Percentiles rank a stretch among this genome's conserved stretches.
These are phyloP conservation scores for Centella asiatica DNA, from an alignment of 129 eudicot species.

Conservation along the genomic window DNA sequence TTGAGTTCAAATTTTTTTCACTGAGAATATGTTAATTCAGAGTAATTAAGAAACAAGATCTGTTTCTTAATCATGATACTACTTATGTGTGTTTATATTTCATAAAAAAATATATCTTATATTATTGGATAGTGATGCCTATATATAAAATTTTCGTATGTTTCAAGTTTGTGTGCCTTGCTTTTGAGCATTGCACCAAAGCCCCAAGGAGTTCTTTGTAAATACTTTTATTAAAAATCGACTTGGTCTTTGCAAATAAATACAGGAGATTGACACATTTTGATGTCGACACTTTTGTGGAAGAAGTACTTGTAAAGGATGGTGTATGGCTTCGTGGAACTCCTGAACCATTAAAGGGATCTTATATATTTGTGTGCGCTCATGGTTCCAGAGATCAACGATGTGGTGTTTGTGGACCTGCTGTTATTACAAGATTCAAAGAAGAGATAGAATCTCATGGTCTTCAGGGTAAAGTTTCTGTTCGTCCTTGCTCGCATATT, in stretches of 20 bases:
- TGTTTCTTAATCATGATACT: too few species aligned
- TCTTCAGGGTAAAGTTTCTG: slow-evolving; percentile 68
- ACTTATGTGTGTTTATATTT: too few species aligned
- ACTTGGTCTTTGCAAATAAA: background rate
- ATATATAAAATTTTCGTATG: too few species aligned
- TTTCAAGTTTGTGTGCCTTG: too few species aligned
- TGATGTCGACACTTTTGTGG: slow-evolving; percentile 94
- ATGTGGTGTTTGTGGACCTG: slow-evolving; percentile 88
- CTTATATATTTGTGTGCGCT: slow-evolving; percentile 85
- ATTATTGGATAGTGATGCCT: too few species aligned
- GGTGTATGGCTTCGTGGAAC: slow-evolving; percentile 96
- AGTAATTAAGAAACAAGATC: too few species aligned
- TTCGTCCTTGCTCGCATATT: slow-evolving; percentile 92
- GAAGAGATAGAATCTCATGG: slow-evolving; percentile 72
- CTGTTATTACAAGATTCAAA: slow-evolving; percentile 60
- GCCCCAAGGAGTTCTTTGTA: too few species aligned
- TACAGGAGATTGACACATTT: slow-evolving; percentile 96
- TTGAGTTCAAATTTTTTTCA: too few species aligned
- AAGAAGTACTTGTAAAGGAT: slow-evolving; percentile 90
- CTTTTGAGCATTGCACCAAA: too few species aligned
- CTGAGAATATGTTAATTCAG: too few species aligned
- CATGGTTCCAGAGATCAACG: slow-evolving; percentile 87
- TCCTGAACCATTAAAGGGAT: slow-evolving; percentile 76
- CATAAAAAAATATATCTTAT: too few species aligned
- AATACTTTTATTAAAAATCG: background rate